A percentile compares a stretch with the other conserved stretches of the same genome.
phyloP scores from a whole-genome alignment of 2,329 filamentous ascomycete genomes.

The Colletotrichum theobromicola region DNA sequence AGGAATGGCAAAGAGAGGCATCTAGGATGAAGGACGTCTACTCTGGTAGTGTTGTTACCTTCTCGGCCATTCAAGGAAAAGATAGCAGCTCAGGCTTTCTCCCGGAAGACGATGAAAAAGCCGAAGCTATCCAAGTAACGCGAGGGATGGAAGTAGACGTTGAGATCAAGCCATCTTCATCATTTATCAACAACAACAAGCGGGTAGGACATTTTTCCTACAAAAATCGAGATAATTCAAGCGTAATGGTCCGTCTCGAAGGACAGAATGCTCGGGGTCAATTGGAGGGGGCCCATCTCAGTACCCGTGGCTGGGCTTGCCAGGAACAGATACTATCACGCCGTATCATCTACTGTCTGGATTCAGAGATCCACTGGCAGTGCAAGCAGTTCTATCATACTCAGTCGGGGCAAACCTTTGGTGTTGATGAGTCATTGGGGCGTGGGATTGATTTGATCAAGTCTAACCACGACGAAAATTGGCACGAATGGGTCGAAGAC shows the following conservation, averaged over 20 bases:
- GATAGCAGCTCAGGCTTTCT: neutral
- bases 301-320: neutral
- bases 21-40: neutral
- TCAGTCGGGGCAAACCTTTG: neutral
- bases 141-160: no score
- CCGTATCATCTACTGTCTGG: neutral
- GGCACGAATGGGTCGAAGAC: neutral
- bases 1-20: neutral
- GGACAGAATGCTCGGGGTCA: neutral
- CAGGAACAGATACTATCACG: neutral
- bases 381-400: neutral
- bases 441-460: neutral
- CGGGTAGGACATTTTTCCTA: neutral
- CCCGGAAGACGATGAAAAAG: neutral
- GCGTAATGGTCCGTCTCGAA: neutral
- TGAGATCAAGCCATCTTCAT: fast-evolving
- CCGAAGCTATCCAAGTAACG: neutral
- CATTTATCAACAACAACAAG: neutral
- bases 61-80: neutral
- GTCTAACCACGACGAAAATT: neutral
- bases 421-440: neutral
- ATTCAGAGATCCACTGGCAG: neutral
- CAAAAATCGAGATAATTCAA: fast-evolving
- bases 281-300: neutral
- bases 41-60: neutral